Percentiles rank a stretch among this genome's conserved stretches.
phyloP scores from a whole-genome alignment of 2,329 filamentous ascomycete genomes.

The Blastomyces silverae region DNA sequence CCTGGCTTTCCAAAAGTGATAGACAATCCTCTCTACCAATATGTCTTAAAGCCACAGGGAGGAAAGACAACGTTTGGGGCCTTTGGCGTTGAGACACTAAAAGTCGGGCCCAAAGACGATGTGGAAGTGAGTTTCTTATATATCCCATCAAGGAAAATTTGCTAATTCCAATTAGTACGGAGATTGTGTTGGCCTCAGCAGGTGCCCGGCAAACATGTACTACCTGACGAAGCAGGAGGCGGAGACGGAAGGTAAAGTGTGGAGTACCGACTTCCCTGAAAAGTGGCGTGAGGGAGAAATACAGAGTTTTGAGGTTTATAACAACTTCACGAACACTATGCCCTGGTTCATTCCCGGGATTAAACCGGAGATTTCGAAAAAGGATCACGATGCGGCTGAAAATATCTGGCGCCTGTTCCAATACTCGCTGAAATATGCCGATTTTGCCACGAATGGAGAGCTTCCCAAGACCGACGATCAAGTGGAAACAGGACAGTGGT shows the following conservation, averaged over 20 bases:
- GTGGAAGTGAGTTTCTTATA: constrained; percentile 15
- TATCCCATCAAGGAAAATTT: background rate
- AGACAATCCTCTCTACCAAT: constrained; percentile 42
- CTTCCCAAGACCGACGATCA: constrained; percentile 28
- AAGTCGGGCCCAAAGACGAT: constrained; percentile 15
- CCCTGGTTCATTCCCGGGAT: constrained; percentile 1
- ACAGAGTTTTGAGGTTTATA: background rate
- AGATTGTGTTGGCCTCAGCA: constrained; percentile 22
- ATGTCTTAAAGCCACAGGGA: constrained; percentile 24
- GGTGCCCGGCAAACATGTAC: constrained; percentile 20
- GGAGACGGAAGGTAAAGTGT: constrained; percentile 8
- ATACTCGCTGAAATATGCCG: constrained; percentile 11
- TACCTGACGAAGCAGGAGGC: constrained; percentile 8
- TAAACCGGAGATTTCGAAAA: constrained; percentile 15
- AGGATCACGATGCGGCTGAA: constrained; percentile 19
- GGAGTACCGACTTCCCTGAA: background rate
- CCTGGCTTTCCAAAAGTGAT: constrained; percentile 36
- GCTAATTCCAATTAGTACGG: constrained; percentile 18
- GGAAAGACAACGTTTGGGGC: constrained; percentile 24
- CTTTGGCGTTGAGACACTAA: constrained; percentile 17
- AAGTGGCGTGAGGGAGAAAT: constrained; percentile 11
- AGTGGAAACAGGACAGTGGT: constrained; percentile 14
- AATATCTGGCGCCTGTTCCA: constrained; percentile 22
- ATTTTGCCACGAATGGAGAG: constrained; percentile 19
- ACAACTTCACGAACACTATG: constrained; percentile 9